These are phyloP conservation scores for Epichloe gansuensis DNA, from an alignment of 2,329 filamentous ascomycete genomes.

Conservation along the genomic window DNA sequence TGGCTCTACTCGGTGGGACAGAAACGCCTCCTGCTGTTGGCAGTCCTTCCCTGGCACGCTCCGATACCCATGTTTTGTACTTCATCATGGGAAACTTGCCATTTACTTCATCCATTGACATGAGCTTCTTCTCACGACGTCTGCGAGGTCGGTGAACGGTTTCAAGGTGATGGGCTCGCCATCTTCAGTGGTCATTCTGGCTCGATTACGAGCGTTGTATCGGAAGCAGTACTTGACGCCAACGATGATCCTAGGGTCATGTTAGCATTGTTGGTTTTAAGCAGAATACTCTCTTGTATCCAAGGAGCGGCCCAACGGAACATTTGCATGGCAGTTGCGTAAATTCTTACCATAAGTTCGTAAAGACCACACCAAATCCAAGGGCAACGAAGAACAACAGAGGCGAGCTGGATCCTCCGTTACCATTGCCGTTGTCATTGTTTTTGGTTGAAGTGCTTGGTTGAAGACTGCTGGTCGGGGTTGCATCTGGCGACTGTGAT, in stretches of 20 bases:
- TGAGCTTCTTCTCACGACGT: conserved; percentile 91
- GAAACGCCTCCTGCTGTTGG: conserved; percentile 76
- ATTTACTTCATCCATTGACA: conserved; percentile 99
- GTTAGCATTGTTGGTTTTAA: background rate
- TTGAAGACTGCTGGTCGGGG: conserved; percentile 8
- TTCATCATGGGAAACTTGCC: conserved; percentile 91
- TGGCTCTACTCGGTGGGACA: conserved; percentile 57
- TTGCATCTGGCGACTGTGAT: conserved; percentile 5
- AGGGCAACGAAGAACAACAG: conserved; percentile 79
- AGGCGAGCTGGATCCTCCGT: conserved; percentile 28
- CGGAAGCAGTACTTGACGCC: conserved; percentile 99
- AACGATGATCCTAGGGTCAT: conserved; percentile 78
- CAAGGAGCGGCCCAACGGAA: background rate
- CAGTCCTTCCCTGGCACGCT: conserved; percentile 70
- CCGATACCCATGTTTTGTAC: conserved; percentile 89
- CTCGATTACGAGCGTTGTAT: conserved; percentile 88
- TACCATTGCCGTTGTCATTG: conserved; percentile 10
- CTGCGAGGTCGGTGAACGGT: conserved; percentile 77
- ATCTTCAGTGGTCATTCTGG: conserved; percentile 63
- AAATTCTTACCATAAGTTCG: conserved; percentile 77
- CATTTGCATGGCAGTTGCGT: background rate
- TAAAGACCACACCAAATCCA: conserved; percentile 96
- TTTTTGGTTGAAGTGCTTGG: conserved; percentile 8
- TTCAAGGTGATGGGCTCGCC: conserved; percentile 80
- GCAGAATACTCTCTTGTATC: background rate